A percentile compares a stretch with the other conserved stretches of the same genome.
Evolutionary conservation across 1,139 yeast genomes (phyloP).

Genomic region (Lizanozyma gosingica): DNA sequence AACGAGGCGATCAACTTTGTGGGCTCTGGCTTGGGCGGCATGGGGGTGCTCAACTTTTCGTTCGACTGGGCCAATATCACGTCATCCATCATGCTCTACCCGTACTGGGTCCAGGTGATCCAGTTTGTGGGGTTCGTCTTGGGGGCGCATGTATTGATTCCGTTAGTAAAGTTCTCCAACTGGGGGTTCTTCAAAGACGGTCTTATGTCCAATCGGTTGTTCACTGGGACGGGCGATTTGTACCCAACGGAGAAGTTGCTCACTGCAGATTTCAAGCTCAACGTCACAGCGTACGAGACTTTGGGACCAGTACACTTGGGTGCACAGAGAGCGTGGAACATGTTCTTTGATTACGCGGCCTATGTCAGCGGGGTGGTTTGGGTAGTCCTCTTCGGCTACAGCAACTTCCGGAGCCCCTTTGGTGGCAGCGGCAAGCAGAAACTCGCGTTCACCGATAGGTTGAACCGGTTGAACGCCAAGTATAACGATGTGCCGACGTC

Average conservation of each 20-base stretch:
- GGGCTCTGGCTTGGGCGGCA: slow-evolving; percentile 39
- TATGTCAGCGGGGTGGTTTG: slow-evolving; percentile 39
- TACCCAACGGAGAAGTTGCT: slow-evolving; percentile 29
- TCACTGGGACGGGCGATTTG: slow-evolving; percentile 19
- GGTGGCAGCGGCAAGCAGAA: not conserved
- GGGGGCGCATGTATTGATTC: slow-evolving; percentile 35
- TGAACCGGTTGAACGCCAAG: slow-evolving; percentile 27
- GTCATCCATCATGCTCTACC: slow-evolving; percentile 32
- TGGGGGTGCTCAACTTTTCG: slow-evolving; percentile 33
- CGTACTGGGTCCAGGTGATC: slow-evolving; percentile 37
- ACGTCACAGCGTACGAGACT: slow-evolving; percentile 28
- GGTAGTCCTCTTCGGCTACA: slow-evolving; percentile 32
- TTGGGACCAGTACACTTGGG: slow-evolving; percentile 36
- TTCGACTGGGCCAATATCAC: slow-evolving; percentile 41
- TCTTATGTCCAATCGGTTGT: slow-evolving; percentile 32
- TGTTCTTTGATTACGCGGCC: slow-evolving; percentile 45
- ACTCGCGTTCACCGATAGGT: slow-evolving; percentile 22
- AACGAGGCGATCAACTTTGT: slow-evolving; percentile 27
- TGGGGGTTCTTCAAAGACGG: slow-evolving; percentile 20
- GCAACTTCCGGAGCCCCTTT: slow-evolving; percentile 3
- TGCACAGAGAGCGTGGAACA: slow-evolving; percentile 41
- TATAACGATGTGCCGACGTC: slow-evolving; percentile 32
- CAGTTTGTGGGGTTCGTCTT: slow-evolving; percentile 32
- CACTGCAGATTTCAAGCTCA: slow-evolving; percentile 23
- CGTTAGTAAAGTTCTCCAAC: slow-evolving; percentile 29